Percentiles rank a stretch among this genome's conserved stretches.
Evolutionary conservation across 2,329 filamentous ascomycete genomes (phyloP).

Genomic region (Botryotinia calthae): DNA sequence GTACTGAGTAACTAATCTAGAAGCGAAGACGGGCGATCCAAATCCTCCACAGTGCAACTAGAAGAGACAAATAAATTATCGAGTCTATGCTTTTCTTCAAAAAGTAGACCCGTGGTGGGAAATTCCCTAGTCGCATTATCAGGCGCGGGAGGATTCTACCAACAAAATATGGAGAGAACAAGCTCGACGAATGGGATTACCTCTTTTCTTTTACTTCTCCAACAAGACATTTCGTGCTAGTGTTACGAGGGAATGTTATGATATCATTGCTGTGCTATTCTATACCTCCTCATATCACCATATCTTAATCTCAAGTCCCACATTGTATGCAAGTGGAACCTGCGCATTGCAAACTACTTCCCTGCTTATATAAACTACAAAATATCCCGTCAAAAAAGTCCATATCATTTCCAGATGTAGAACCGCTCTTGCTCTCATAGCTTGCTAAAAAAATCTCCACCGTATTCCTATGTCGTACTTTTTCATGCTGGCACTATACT

Average conservation of each 20-base stretch:
- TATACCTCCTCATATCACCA: neutral
- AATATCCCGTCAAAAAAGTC: neutral
- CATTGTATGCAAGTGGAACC: neutral
- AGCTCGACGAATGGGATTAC: neutral
- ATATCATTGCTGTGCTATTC: conserved; percentile 9
- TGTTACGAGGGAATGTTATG: neutral
- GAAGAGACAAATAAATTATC: too few relatives aligned
- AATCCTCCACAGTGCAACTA: too few relatives aligned
- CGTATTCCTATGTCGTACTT: conserved; percentile 9
- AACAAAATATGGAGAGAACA: neutral
- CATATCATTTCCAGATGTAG: neutral
- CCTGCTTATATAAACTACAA: neutral
- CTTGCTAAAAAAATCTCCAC: conserved; percentile 5
- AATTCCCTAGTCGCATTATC: neutral
- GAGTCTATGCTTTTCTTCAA: too few relatives aligned
- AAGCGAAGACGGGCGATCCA: too few relatives aligned
- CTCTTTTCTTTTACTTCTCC: neutral
- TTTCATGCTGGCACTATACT: conserved; percentile 2
- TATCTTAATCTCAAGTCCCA: neutral
- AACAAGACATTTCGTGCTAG: neutral
- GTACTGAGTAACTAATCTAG: too few relatives aligned
- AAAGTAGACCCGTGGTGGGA: neutral
- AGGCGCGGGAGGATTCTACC: neutral
- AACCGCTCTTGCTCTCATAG: neutral
- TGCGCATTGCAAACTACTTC: neutral